A percentile compares a stretch with the other conserved stretches of the same genome.
phyloP scores from a whole-genome alignment of 768 basidiomycete species.

The Rhodotorula graminis region DNA sequence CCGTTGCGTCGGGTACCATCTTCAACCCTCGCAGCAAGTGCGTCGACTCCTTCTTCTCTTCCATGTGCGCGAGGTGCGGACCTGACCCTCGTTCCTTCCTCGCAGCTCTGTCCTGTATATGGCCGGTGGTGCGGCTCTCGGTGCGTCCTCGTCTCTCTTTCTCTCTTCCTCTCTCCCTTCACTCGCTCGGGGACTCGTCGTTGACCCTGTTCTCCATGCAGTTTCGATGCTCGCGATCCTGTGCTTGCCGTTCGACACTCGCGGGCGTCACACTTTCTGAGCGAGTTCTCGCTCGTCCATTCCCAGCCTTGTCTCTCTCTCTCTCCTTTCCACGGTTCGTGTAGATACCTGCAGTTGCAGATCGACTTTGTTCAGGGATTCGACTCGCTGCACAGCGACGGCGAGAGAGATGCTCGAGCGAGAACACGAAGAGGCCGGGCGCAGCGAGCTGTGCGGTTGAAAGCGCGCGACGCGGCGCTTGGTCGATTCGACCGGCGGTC shows the following conservation, averaged over 20 bases:
- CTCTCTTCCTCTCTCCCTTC: too few species aligned
- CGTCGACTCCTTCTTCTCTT: not conserved
- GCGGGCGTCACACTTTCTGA: constrained; percentile 28
- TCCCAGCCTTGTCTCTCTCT: too few species aligned
- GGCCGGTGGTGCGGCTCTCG: constrained; percentile 2
- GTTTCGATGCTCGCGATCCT: constrained; percentile 15
- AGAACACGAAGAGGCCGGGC: too few species aligned
- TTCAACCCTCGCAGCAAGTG: constrained; percentile 10
- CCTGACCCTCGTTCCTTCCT: not conserved
- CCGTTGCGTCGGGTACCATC: constrained; percentile 21
- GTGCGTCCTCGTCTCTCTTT: not conserved
- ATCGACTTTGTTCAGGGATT: too few species aligned
- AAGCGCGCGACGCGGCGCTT: too few species aligned
- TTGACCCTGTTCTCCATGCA: not conserved
- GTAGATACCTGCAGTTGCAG: not conserved
- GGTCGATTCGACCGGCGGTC: too few species aligned
- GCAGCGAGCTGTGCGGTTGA: too few species aligned
- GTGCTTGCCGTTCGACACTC: constrained; percentile 22
- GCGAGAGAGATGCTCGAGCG: too few species aligned
- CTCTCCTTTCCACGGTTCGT: not conserved
- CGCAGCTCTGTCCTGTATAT: not conserved
- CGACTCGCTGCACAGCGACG: too few species aligned
- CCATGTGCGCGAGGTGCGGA: too few species aligned
- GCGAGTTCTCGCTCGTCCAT: not conserved
- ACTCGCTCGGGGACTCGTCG: not conserved